phyloP scores from a whole-genome alignment of 2,329 filamentous ascomycete species.

The Sclerotinia spermophila region DNA sequence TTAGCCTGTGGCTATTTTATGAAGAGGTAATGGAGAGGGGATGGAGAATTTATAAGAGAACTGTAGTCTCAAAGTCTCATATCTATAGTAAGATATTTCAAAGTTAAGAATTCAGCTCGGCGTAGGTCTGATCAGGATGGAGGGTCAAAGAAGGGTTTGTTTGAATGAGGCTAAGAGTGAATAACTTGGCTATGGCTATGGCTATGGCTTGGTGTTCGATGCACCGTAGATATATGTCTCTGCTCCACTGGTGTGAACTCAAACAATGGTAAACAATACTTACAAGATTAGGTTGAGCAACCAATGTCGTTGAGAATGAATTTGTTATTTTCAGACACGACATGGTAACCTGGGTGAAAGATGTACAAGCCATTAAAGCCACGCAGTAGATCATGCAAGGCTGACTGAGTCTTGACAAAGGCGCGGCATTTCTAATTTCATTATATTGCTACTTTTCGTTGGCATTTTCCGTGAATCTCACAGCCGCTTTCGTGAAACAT shows the following conservation, averaged over 20 bases:
- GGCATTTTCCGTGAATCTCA: slow-evolving; percentile 1
- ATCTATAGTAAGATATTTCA: background rate
- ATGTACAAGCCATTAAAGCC: background rate
- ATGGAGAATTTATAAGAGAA: slow-evolving; percentile 5
- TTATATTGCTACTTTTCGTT: slow-evolving; percentile 2
- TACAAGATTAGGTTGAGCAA: background rate
- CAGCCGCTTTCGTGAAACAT: background rate
- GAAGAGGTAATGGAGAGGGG: background rate
- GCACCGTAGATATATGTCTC: slow-evolving; percentile 5
- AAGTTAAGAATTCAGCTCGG: slow-evolving; percentile 17
- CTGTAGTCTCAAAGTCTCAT: background rate
- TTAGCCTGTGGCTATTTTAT: background rate
- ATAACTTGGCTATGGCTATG: background rate
- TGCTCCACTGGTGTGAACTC: background rate
- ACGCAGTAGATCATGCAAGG: slow-evolving; percentile 9
- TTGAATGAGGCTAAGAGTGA: background rate
- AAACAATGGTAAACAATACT: background rate
- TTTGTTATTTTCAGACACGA: background rate
- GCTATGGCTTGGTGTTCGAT: background rate
- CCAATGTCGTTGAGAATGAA: background rate
- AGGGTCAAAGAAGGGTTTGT: background rate
- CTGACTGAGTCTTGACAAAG: background rate
- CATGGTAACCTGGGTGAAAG: background rate
- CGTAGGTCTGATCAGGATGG: background rate
- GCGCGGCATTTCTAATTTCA: background rate